These are phyloP conservation scores for Peltaster fructicola DNA, from an alignment of 2,329 filamentous ascomycete species.

Conservation along the genomic window DNA sequence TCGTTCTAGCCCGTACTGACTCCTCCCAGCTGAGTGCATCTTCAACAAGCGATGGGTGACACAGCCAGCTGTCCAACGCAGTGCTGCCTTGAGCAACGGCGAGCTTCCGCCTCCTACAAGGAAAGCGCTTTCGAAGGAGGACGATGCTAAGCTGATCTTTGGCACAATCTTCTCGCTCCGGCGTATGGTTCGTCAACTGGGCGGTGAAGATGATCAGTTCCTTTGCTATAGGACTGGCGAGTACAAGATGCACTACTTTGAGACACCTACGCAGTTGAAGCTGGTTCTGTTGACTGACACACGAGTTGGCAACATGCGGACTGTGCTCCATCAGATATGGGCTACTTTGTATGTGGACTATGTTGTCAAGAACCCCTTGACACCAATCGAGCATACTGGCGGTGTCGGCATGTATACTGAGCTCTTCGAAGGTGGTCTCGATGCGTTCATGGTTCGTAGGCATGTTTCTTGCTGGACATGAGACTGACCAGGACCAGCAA, in stretches of 20 bases:
- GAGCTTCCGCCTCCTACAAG: slow-evolving; percentile 13
- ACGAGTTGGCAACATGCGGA: slow-evolving; percentile 72
- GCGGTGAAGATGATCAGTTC: slow-evolving; percentile 81
- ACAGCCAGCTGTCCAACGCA: slow-evolving; percentile 31
- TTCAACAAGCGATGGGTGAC: slow-evolving; percentile 85
- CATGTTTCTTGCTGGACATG: background rate
- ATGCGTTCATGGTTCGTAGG: slow-evolving; percentile 50
- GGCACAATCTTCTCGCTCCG: slow-evolving; percentile 90
- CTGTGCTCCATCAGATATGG: slow-evolving; percentile 94
- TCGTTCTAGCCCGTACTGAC: slow-evolving; percentile 1
- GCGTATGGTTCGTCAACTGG: slow-evolving; percentile 92
- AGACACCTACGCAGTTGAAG: slow-evolving; percentile 87
- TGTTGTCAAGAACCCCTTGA: slow-evolving; percentile 47
- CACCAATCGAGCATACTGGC: slow-evolving; percentile 42
- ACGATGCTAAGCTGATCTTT: slow-evolving; percentile 94
- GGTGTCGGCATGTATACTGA: slow-evolving; percentile 47
- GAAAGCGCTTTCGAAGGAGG: slow-evolving; percentile 36
- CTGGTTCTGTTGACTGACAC: slow-evolving; percentile 95
- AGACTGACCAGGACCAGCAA: too few relatives aligned
- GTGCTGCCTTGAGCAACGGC: slow-evolving; percentile 28
- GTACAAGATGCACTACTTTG: slow-evolving; percentile 98
- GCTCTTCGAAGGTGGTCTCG: slow-evolving; percentile 47
- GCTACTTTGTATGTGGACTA: slow-evolving; percentile 97
- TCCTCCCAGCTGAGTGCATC: slow-evolving; percentile 70
- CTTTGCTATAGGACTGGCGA: slow-evolving; percentile 82